Base-by-base conservation (phyloP, 2,329 filamentous ascomycete species). In the Alternaria sp. region DNA sequence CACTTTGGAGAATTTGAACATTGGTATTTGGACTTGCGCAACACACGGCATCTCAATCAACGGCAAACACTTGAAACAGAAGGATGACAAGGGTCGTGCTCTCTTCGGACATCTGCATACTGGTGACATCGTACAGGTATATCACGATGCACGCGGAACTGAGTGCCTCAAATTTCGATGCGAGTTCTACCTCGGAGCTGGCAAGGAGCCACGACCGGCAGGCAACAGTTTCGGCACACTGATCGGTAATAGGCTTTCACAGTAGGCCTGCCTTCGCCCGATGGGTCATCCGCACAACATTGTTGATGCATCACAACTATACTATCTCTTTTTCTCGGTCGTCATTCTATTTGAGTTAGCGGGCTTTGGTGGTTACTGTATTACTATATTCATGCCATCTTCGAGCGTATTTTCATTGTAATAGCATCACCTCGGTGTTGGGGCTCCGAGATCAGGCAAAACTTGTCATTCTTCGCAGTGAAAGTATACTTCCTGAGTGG, bases 11-110 rank as follows among this genome's bases (percentile, higher is more conserved):
- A 84, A 86, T 11, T 80, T 88, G 2, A 88, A 88, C 67, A 84
- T 86, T 4, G 90, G 93, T 61, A 88, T 97, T 50, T 89, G 90
- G 1, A 96, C 92, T 3, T 92, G 93, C 68, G 90, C 91, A 4
- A 89, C 88, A 6, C 82, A 83, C 28, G 91, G 92, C 21, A 91
- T 97, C 61, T 84, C 81, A 65, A 83, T 98, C 72, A 97, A 97
- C 69, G 88, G 86, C 28, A 83, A 86, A n/a, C 81, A 82, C 39
- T 79, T 97, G 24, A 84, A 84, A 59, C 82, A 85, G 56, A 82
- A 84, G 3, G 78, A 80, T 26, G 81, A 83, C 0, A 80, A 80
- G 9, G 81, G 82, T 9, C 81, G 80, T 13, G 78, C 79, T 23
- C 79, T 86, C 1, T 91, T 85, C 45, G 87, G 90, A 26, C 86